Conservation (phyloP, 306 rosid genomes). For the Dryas alaskensis region DNA sequence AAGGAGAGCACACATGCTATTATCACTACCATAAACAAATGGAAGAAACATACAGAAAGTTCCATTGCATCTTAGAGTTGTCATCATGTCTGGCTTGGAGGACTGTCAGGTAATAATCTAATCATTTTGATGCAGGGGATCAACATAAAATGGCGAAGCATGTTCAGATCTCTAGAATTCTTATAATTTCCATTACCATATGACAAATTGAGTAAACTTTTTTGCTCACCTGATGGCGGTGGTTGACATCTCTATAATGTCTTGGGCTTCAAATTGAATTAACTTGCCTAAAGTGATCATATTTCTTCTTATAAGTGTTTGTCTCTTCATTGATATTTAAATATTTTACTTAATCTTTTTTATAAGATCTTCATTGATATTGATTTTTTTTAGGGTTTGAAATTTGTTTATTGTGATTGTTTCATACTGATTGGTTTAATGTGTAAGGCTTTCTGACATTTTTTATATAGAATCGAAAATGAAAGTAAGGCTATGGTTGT, state of each 20-base stretch:
- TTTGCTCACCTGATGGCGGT: not conserved
- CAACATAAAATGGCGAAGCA: not conserved
- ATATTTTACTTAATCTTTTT: too few relatives aligned
- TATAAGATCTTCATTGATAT: too few relatives aligned
- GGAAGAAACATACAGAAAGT: not conserved
- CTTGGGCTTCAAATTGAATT: not conserved
- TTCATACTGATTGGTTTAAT: too few relatives aligned
- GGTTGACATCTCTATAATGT: not conserved
- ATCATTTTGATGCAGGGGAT: not conserved
- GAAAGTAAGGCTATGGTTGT: too few relatives aligned
- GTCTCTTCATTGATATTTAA: too few relatives aligned
- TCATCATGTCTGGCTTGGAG: not conserved
- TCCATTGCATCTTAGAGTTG: not conserved
- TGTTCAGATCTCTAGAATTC: not conserved
- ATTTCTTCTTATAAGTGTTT: not conserved
- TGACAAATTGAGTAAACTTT: not conserved
- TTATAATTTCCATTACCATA: not conserved
- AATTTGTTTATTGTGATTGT: too few relatives aligned
- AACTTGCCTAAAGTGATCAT: not conserved
- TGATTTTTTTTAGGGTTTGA: too few relatives aligned
- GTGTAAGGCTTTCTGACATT: too few relatives aligned
- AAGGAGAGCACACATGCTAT: constrained; percentile 48
- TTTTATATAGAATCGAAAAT: too few relatives aligned
- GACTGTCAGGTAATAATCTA: not conserved
- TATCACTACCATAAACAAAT: not conserved